Base-by-base conservation (phyloP, 129 eudicot genomes). In the Chrysanthemum lavandulifolium region DNA sequence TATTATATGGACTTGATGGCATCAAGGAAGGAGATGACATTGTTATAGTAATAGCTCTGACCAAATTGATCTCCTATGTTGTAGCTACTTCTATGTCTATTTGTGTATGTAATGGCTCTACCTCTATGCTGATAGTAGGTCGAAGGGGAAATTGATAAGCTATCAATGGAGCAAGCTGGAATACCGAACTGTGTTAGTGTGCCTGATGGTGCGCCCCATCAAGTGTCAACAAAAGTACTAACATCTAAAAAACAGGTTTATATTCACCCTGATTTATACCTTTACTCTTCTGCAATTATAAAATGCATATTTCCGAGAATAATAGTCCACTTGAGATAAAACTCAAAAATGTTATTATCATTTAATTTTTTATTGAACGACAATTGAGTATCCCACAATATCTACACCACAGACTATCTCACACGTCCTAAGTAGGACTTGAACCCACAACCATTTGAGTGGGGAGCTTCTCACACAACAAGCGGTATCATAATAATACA, bases 81-180 rank as follows among this genome's bases (percentile, higher is more conserved):
- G 25, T 54, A 52, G 72, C 23, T 67, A 79, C 49, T 69, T 63
- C 3, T 49, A 68, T 67, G 8, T 67, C 23, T 65, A 62, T 67
- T 40, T 40, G 6, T 65, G 65, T 73, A 36, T 65, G 56, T 65
- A 69, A 72, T 79, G 76, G 45, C 27, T 21, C 14, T 74, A 68
- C 25, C 16, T 55, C 43, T 54, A 62, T 75, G 72, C 29, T 81
- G 76, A 79, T 74, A 50, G 64, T 68, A 93, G 98, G 98, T 89
- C 68, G 98, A 93, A 82, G 98, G 98, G 67, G 98, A 93, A 79
- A 77, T 86, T 4, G 98, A 93, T 78, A 93, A 93, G 89, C 86
- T 93, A 43, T 84, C 98, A 56, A 70, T 93, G 89, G 92, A 93
- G 48, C 87, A 93, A 70, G 96, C 96, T 86, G 98, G 98, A 62